Conservation (phyloP, 225 moss, liverwort and hornwort genomes). For the Rhytidiadelphus loreus region DNA sequence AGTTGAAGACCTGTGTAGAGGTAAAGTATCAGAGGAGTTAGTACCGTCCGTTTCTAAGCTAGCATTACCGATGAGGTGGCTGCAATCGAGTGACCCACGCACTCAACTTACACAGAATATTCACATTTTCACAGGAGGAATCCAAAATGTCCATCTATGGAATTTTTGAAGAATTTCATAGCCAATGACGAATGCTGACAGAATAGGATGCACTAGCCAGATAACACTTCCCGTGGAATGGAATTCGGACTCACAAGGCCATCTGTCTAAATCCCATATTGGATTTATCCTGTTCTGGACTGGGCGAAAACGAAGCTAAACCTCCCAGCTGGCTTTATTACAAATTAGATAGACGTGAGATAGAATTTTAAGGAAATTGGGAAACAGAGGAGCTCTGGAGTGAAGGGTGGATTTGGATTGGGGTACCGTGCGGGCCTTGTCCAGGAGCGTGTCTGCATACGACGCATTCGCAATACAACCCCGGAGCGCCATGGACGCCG, state of each 20-base stretch:
- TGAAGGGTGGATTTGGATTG: not conserved
- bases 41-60: not conserved
- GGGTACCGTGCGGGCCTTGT: not conserved
- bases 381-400: not conserved
- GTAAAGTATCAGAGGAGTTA: not conserved
- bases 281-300: not conserved
- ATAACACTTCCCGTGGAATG: too few relatives aligned
- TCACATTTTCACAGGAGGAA: not conserved
- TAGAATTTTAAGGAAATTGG: not conserved
- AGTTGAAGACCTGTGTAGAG: conserved; percentile 53
- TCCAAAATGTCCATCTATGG: not conserved
- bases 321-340: not conserved
- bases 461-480: not conserved
- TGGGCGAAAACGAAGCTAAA: not conserved
- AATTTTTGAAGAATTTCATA: not conserved
- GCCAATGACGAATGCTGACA: not conserved
- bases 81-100: not conserved
- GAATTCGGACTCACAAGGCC: not conserved
- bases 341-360: too few relatives aligned
- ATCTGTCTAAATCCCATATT: not conserved
- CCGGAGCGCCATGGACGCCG: conserved; percentile 9
- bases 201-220: not conserved
- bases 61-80: not conserved
- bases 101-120: not conserved
- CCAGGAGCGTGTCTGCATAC: conserved; percentile 6